A percentile compares a stretch with the other conserved stretches of the same genome.
Evolutionary conservation across 1,284 basidiomycete genomes (phyloP).

Genomic region (Ustilago shanxiensis): DNA sequence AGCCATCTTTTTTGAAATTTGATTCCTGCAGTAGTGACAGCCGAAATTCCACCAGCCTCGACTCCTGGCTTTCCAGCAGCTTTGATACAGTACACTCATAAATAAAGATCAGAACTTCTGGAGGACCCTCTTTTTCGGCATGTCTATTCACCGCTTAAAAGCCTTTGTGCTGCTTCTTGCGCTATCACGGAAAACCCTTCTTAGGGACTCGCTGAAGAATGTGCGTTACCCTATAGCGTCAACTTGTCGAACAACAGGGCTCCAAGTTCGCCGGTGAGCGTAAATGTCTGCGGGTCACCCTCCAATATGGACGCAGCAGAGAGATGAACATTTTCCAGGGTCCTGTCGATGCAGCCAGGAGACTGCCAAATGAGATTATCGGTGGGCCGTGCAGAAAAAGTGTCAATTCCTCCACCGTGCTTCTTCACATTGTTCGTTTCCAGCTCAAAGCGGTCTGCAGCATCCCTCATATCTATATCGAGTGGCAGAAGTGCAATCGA

Average conservation of each 20-base stretch:
- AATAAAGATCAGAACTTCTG: neutral
- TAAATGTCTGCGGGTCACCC: neutral
- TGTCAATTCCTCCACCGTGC: neutral
- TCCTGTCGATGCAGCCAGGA: neutral
- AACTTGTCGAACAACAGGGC: neutral
- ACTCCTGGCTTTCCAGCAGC: conserved; percentile 3
- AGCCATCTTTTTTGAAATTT: neutral
- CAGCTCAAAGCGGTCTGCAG: neutral
- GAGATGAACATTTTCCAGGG: neutral
- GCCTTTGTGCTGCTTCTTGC: neutral
- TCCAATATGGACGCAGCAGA: neutral
- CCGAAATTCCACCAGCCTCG: neutral
- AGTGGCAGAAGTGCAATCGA: neutral
- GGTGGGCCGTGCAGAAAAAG: conserved; percentile 11
- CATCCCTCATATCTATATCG: neutral
- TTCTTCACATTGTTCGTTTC: neutral
- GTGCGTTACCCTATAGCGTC: neutral
- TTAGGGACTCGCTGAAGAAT: neutral
- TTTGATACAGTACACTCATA: neutral
- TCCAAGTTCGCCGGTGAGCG: neutral
- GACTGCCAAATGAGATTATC: neutral
- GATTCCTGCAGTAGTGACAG: neutral
- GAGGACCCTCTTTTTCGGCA: neutral
- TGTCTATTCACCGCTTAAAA: too few relatives aligned
- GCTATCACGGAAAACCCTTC: too few relatives aligned